These are phyloP conservation scores for Eragrostis curvula DNA, from an alignment of 176 grass and related monocot species.

Conservation along the genomic window DNA sequence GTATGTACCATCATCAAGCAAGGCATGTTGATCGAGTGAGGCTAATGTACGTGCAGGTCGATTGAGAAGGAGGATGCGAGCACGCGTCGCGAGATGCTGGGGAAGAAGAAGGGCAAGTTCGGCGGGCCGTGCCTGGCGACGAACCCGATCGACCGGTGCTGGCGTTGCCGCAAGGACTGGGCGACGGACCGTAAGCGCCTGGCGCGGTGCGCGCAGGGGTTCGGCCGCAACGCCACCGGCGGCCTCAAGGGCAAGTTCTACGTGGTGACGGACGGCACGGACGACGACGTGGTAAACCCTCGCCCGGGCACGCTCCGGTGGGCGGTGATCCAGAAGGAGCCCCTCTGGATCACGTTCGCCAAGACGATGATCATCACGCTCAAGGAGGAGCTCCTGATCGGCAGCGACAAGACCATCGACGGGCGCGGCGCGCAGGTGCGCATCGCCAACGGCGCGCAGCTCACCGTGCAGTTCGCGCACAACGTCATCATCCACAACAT, in stretches of 20 bases:
- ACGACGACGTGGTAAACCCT: slow-evolving; percentile 66
- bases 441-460: slow-evolving; percentile 58
- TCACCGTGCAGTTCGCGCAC: slow-evolving; percentile 64
- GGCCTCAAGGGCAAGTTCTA: slow-evolving; percentile 70
- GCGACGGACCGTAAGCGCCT: slow-evolving; percentile 66
- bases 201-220: slow-evolving; percentile 74
- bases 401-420: slow-evolving; percentile 80
- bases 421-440: slow-evolving; percentile 74
- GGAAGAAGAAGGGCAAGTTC: slow-evolving; percentile 38
- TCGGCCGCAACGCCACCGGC: slow-evolving; percentile 67
- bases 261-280: slow-evolving; percentile 66
- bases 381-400: slow-evolving; percentile 75
- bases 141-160: slow-evolving; percentile 94
- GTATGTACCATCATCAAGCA: too few species aligned
- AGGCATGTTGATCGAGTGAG: too few species aligned
- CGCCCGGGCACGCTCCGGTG: slow-evolving; percentile 70
- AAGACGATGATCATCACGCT: slow-evolving; percentile 76
- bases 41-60: too few species aligned
- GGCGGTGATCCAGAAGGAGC: slow-evolving; percentile 68
- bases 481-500: slow-evolving; percentile 92
- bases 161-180: slow-evolving; percentile 84
- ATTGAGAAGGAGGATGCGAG: slow-evolving; percentile 6
- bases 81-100: slow-evolving; percentile 48
- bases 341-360: slow-evolving; percentile 81
- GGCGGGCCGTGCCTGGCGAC: slow-evolving; percentile 57